Evolutionary conservation across 306 rosid species (phyloP), one percentile per base, ranked within the genome.

Genomic region (Dalbergia cultrata): DNA sequence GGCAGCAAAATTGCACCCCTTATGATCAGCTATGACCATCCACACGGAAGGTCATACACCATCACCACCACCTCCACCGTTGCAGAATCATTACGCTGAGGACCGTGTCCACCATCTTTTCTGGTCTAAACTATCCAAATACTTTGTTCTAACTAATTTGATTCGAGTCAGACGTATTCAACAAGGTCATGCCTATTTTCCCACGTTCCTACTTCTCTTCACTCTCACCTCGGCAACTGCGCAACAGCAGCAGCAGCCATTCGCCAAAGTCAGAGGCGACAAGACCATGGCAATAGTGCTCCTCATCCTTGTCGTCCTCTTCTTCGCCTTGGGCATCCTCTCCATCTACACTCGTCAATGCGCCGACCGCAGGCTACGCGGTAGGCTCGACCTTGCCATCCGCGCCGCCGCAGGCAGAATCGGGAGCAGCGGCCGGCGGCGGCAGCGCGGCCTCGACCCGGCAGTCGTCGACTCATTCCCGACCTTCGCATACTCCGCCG

Each of bases 331-430:
- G 6, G 98, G 96, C 8, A 83, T 94, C 8, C 17, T 92, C 34
- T 94, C 97, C n/a, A 82, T 94, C 35, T 94, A 87, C 91, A 85
- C 91, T 67, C 97, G 98, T 11, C 94, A 77, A 70, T 94, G 97
- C 61, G 58, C 88, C 0, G 84, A 82, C 54, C 39, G 80, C 8
- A 77, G 94, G 13, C 65, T 87, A 14, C 39, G 73, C 0, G 89
- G 85, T 19, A 74, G 37, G 22, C 13, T 59, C 0, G 72, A 82
- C 66, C 80, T 60, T 3, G 44, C 80, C 3, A 45, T 77, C 67
- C 80, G 14, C 10, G 70, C 2, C 12, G 85, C 21, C 37, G 7
- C 6, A 8, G 52, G 70, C 0, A 45, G 56, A 19, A 70, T 7
- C 10, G 87, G 75, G 0, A 64, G 75, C 34, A 39, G 44, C 16